phyloP scores from a whole-genome alignment of 768 basidiomycete species.

The Calvatia gigantea region DNA sequence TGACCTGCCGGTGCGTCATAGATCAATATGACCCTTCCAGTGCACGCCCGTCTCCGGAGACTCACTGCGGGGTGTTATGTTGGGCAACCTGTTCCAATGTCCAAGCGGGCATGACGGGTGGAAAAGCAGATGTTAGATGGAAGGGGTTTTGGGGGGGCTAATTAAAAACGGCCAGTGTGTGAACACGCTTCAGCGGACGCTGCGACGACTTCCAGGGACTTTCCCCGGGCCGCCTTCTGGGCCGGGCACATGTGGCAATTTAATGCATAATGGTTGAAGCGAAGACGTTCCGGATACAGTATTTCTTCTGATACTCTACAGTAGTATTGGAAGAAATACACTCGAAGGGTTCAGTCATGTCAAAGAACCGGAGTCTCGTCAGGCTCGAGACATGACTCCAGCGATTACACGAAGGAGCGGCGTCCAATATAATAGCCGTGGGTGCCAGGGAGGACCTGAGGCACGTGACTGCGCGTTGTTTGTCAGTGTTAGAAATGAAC shows the following conservation, averaged over 20 bases:
- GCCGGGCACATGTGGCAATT: not conserved
- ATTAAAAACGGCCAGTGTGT: slow-evolving; percentile 1
- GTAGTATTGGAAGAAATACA: not conserved
- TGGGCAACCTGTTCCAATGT: slow-evolving; percentile 55
- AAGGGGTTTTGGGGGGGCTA: not conserved
- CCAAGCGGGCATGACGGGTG: slow-evolving; percentile 36
- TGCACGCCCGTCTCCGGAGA: not conserved
- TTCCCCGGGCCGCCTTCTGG: slow-evolving; percentile 1
- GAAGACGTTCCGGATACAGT: not conserved
- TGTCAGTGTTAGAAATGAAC: slow-evolving; percentile 48
- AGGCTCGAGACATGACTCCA: too few relatives aligned
- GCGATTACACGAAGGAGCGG: too few relatives aligned
- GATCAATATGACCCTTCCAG: slow-evolving; percentile 6
- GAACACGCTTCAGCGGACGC: slow-evolving; percentile 1
- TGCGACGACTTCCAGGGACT: not conserved
- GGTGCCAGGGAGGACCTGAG: not conserved
- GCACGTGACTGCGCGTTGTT: slow-evolving; percentile 50
- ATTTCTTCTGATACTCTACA: too few relatives aligned
- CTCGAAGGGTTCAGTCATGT: not conserved
- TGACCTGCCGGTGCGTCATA: slow-evolving; percentile 39
- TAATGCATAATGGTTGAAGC: too few relatives aligned
- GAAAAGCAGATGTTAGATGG: slow-evolving; percentile 15
- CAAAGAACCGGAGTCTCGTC: not conserved
- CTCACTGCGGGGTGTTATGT: slow-evolving; percentile 53
- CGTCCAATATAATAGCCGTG: not conserved